Evolutionary conservation across 495 filamentous ascomycete species (phyloP).

Genomic region (Penicillium riverlandense): DNA sequence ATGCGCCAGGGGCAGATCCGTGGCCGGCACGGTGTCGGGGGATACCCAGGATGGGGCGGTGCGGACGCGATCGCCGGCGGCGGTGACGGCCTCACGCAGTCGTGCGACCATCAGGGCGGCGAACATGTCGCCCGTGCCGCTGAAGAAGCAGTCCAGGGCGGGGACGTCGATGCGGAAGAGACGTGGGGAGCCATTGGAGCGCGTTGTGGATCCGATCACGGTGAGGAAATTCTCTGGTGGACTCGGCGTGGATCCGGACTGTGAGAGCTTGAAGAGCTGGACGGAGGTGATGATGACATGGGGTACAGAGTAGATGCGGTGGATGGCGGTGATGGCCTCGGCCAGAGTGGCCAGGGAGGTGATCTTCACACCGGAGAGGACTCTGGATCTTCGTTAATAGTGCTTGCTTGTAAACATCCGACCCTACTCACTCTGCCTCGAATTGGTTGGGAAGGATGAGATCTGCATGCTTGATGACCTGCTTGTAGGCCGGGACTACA

Average conservation of each 20-base stretch:
- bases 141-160: slow-evolving; percentile 85
- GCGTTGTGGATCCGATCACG: slow-evolving; percentile 69
- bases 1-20: slow-evolving; percentile 71
- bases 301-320: slow-evolving; percentile 68
- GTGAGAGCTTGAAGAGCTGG: slow-evolving; percentile 34
- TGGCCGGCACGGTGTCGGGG: slow-evolving; percentile 55
- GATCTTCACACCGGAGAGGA: slow-evolving; percentile 77
- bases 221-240: slow-evolving; percentile 49
- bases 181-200: slow-evolving; percentile 55
- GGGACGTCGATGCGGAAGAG: slow-evolving; percentile 81
- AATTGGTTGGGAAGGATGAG: slow-evolving; percentile 95
- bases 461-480: slow-evolving; percentile 70
- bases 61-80: slow-evolving; percentile 33
- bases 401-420: neutral
- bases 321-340: slow-evolving; percentile 67
- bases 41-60: slow-evolving; percentile 58
- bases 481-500: slow-evolving; percentile 85
- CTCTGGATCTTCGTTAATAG: slow-evolving; percentile 35
- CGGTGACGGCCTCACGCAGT: slow-evolving; percentile 70
- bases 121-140: slow-evolving; percentile 97
- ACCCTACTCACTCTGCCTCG: slow-evolving; percentile 72
- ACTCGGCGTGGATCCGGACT: slow-evolving; percentile 30
- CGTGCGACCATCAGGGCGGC: slow-evolving; percentile 82
- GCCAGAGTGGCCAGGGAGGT: slow-evolving; percentile 63
- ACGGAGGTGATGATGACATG: slow-evolving; percentile 93